Conservation (phyloP, 805 yeast genomes). For the Yamadazyma paraphyllophila region DNA sequence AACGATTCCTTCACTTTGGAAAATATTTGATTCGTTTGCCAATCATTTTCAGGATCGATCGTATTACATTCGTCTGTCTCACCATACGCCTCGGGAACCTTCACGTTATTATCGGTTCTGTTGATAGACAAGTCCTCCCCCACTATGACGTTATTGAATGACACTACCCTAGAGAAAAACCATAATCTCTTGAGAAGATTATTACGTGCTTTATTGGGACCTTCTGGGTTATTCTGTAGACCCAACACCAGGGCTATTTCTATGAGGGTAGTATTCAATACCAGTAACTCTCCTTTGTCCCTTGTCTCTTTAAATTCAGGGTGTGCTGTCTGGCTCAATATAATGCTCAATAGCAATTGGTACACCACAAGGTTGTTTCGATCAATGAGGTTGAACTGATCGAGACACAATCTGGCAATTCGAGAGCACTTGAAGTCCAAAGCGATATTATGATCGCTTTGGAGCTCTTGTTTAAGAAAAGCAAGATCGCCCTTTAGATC, state of each 20-base stretch:
- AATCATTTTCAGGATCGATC: background rate
- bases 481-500: background rate
- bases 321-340: background rate
- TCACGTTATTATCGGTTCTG: background rate
- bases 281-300: background rate
- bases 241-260: background rate
- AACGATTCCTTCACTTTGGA: background rate
- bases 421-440: background rate
- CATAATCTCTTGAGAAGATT: constrained; percentile 2
- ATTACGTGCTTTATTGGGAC: background rate
- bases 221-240: background rate
- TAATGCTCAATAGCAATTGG: background rate
- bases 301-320: background rate
- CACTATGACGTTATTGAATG: background rate
- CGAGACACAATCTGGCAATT: background rate
- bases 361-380: background rate
- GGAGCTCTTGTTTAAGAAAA: background rate
- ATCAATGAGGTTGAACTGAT: background rate
- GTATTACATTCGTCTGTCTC: background rate
- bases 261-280: background rate
- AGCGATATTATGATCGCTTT: background rate
- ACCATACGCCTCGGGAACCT: background rate
- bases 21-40: background rate
- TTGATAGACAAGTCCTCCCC: background rate
- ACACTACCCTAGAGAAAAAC: background rate